Evolutionary conservation across 192 early-diverging fungal genomes (phyloP).

Genomic region (Spinellus fusiger): DNA sequence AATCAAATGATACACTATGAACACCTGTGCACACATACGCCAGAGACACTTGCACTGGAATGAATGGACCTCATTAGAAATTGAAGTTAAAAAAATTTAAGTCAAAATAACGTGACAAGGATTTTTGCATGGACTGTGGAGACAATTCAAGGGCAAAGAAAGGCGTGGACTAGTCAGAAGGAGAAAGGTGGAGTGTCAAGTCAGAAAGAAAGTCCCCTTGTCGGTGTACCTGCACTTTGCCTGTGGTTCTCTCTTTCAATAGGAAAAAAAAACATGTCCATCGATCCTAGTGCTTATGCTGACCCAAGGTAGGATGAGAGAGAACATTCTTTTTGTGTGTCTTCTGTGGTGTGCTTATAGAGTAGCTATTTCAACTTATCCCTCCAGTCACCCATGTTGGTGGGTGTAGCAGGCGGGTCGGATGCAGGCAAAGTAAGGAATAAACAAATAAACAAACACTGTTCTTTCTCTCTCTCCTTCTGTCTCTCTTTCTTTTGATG

Average conservation of each 20-base stretch:
- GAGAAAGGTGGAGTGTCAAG: neutral
- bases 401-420: slow-evolving; percentile 47
- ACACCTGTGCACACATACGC: no score
- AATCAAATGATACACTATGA: no score
- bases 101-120: no score
- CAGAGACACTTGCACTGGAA: no score
- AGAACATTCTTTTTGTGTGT: neutral
- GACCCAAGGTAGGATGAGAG: slow-evolving; percentile 7
- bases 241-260: neutral
- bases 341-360: neutral
- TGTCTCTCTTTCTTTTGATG: no score
- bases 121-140: no score
- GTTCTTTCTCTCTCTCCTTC: neutral
- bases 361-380: slow-evolving; percentile 22
- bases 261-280: slow-evolving; percentile 9
- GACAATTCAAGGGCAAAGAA: neutral
- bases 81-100: no score
- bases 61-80: no score
- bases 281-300: slow-evolving; percentile 7
- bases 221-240: neutral
- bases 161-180: neutral
- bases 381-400: slow-evolving; percentile 36
- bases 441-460: neutral
- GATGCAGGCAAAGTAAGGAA: slow-evolving; percentile 40
- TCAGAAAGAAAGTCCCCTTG: neutral